phyloP scores from a whole-genome alignment of 192 early-diverging fungal genomes.

The Coemansia sp. region DNA sequence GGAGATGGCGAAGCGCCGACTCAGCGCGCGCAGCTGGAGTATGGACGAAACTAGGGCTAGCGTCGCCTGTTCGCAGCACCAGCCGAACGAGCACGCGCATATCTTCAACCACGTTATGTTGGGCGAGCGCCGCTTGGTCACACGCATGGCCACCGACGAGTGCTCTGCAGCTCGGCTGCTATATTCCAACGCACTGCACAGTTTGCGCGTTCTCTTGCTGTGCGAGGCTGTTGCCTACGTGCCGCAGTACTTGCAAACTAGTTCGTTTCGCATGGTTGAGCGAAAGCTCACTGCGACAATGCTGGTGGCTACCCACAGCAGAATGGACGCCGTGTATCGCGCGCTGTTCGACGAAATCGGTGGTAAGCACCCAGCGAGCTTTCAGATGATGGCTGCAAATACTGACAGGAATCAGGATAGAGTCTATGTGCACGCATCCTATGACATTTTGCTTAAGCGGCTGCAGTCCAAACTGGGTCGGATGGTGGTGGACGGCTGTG shows the following conservation, averaged over 20 bases:
- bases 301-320: slow-evolving; percentile 8
- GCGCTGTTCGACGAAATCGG: slow-evolving; percentile 3
- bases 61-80: background rate
- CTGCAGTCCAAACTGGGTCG: slow-evolving; percentile 22
- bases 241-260: slow-evolving; percentile 17
- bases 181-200: slow-evolving; percentile 21
- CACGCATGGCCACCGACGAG: slow-evolving; percentile 17
- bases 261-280: slow-evolving; percentile 20
- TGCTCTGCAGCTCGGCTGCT: slow-evolving; percentile 30
- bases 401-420: background rate
- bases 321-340: slow-evolving; percentile 13
- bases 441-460: slow-evolving; percentile 13
- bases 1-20: slow-evolving; percentile 5
- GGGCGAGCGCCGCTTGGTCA: slow-evolving; percentile 4
- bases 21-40: slow-evolving; percentile 11
- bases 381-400: background rate
- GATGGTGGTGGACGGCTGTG: background rate
- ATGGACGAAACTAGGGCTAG: background rate
- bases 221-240: slow-evolving; percentile 14
- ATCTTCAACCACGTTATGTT: background rate
- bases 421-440: background rate
- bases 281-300: background rate
- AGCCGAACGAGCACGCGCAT: background rate
- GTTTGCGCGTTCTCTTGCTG: slow-evolving; percentile 24
- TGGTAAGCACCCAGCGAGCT: background rate